A percentile compares a stretch with the other conserved stretches of the same genome.
Conservation (phyloP, 768 basidiomycete species). For the Russula brevipes region DNA sequence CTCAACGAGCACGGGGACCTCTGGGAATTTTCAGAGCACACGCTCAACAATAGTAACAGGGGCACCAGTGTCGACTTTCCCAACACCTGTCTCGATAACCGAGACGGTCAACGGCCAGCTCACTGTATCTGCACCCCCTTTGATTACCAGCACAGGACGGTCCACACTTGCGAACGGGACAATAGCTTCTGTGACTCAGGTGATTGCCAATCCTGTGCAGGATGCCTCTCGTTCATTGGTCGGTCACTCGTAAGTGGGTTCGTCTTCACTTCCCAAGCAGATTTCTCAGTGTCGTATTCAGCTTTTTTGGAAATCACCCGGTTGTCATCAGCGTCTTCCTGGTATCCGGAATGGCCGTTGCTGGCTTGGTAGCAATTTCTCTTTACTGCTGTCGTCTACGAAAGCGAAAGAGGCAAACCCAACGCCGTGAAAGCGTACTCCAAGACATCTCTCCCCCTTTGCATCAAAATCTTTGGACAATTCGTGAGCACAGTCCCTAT, state of each 20-base stretch:
- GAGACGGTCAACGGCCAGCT: conserved; percentile 39
- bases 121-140: conserved; percentile 40
- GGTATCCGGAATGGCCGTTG: conserved; percentile 53
- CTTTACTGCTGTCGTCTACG: conserved; percentile 41
- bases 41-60: conserved; percentile 34
- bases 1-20: neutral
- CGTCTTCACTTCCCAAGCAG: neutral
- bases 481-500: neutral
- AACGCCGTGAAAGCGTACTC: neutral
- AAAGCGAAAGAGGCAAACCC: conserved; percentile 33
- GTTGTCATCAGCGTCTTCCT: conserved; percentile 74
- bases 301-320: conserved; percentile 62
- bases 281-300: conserved; percentile 25
- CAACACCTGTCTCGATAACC: conserved; percentile 41
- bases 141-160: conserved; percentile 44
- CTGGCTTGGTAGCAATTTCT: conserved; percentile 42
- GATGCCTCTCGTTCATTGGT: neutral
- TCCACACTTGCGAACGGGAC: conserved; percentile 43
- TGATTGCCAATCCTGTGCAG: conserved; percentile 46
- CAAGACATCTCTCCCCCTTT: conserved; percentile 27
- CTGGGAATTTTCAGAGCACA: conserved; percentile 20
- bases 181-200: conserved; percentile 46
- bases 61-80: conserved; percentile 40
- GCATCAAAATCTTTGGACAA: conserved; percentile 35
- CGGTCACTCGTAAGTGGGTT: conserved; percentile 17